Evolutionary conservation across 2,329 filamentous ascomycete species (phyloP).

Genomic region (Calonectria multiphialidica): DNA sequence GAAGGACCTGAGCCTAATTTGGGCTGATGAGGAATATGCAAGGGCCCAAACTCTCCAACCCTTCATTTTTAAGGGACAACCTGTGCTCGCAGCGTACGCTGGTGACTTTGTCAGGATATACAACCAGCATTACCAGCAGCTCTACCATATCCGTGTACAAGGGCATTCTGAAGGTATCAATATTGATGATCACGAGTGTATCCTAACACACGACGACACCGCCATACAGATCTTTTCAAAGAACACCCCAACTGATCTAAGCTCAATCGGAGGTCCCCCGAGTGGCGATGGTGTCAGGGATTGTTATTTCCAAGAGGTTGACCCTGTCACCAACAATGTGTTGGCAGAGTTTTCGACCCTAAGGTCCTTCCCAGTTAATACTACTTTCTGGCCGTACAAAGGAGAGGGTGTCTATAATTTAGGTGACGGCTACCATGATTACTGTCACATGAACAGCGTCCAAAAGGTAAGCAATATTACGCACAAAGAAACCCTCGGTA

Average conservation of each 20-base stretch:
- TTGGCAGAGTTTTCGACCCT: not conserved
- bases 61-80: constrained; percentile 1
- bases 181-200: not conserved
- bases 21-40: not conserved
- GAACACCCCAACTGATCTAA: not conserved
- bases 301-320: not conserved
- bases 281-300: not conserved
- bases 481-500: not conserved
- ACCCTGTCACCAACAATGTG: not conserved
- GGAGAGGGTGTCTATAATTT: not conserved
- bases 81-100: not conserved
- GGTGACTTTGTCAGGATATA: not conserved
- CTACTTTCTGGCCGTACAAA: not conserved
- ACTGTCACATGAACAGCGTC: constrained; percentile 8
- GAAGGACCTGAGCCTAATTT: constrained; percentile 2
- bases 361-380: not conserved
- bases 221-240: not conserved
- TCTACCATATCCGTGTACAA: not conserved
- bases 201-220: not conserved
- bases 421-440: not conserved
- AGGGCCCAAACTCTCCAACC: not conserved
- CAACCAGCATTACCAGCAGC: constrained; percentile 6
- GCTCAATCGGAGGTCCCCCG: not conserved
- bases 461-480: not conserved
- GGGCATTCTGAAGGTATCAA: not conserved